phyloP scores from a whole-genome alignment of 768 basidiomycete species.

The Xanthoconium stramineum region DNA sequence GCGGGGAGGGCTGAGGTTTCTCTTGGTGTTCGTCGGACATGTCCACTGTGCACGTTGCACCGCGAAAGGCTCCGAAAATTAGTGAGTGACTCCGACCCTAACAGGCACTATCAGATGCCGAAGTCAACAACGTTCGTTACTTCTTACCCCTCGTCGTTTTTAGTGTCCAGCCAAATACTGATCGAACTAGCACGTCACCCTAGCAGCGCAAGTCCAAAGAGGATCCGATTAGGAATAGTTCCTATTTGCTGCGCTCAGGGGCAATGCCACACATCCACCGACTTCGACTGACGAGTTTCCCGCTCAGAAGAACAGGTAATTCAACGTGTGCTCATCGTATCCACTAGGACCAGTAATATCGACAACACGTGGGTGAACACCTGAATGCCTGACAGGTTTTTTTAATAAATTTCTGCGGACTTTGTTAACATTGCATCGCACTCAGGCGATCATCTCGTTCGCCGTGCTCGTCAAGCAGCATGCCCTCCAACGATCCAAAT shows the following conservation, averaged over 20 bases:
- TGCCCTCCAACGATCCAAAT: constrained; percentile 22
- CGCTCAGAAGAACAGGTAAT: not conserved
- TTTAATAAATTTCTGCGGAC: not conserved
- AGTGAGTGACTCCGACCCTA: not conserved
- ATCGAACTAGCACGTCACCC: not conserved
- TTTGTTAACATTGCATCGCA: not conserved
- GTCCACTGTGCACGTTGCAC: not conserved
- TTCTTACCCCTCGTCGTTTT: constrained; percentile 3
- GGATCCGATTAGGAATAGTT: constrained; percentile 12
- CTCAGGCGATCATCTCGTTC: not conserved
- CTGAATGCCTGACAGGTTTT: not conserved
- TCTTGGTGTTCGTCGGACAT: constrained; percentile 19
- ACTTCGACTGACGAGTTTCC: not conserved
- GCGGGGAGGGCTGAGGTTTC: not conserved
- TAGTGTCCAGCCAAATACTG: not conserved
- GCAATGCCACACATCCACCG: not conserved
- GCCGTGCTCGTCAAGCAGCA: constrained; percentile 9
- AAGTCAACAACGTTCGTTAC: not conserved
- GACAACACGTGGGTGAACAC: constrained; percentile 2
- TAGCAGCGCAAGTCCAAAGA: not conserved
- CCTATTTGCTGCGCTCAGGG: not conserved
- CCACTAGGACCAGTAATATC: not conserved
- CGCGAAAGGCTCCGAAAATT: not conserved
- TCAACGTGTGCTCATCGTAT: not conserved
- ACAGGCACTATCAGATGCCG: not conserved